A percentile compares a stretch with the other conserved stretches of the same genome.
phyloP scores from a whole-genome alignment of 306 rosid genomes.

The Citrullus mucosospermus region DNA sequence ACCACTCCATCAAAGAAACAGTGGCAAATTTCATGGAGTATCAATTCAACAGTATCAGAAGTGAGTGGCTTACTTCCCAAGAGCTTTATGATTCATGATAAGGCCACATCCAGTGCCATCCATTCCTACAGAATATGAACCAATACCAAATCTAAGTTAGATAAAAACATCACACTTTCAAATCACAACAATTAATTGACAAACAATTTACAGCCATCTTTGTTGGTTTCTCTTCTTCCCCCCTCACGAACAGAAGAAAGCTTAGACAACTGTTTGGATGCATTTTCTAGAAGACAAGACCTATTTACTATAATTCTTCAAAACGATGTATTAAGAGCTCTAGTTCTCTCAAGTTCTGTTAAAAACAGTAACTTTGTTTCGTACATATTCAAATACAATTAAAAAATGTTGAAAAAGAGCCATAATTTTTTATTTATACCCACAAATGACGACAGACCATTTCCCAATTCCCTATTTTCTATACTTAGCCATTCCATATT shows the following conservation, averaged over 20 bases:
- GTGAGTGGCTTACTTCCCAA: constrained; percentile 53
- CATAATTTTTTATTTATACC: neutral
- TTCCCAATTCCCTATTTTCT: neutral
- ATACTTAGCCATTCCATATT: neutral
- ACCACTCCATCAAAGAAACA: neutral
- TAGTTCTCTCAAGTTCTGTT: neutral
- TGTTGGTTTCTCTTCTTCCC: neutral
- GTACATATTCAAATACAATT: neutral
- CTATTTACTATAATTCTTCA: neutral
- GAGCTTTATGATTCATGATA: constrained; percentile 81
- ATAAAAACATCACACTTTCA: neutral
- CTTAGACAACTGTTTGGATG: neutral
- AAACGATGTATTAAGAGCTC: neutral
- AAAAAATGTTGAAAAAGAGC: neutral
- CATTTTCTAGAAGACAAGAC: neutral
- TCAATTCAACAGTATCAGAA: neutral
- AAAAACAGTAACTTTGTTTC: neutral
- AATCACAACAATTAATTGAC: neutral
- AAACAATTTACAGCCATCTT: neutral
- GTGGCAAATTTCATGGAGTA: neutral
- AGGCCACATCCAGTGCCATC: constrained; percentile 95
- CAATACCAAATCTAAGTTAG: constrained; percentile 14
- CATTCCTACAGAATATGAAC: constrained; percentile 39
- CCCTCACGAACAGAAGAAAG: neutral
- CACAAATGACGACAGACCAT: neutral